A percentile compares a stretch with the other conserved stretches of the same genome.
Conservation (phyloP, 306 rosid genomes). For the Elaeagnus macrophylla region DNA sequence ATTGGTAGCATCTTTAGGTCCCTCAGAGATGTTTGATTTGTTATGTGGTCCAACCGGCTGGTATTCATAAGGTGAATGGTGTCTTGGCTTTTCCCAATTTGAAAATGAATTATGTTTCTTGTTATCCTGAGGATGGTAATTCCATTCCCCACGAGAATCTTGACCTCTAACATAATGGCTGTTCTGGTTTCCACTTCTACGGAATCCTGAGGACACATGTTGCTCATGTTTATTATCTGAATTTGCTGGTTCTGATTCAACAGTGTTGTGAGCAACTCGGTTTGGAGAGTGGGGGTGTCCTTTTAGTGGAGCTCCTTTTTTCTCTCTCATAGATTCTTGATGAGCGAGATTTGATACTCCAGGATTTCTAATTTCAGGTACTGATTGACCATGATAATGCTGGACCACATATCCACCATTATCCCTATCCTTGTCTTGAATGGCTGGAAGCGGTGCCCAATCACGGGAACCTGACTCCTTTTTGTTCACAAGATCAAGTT, state of each 20-base stretch:
- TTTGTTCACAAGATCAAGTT: conserved; percentile 23
- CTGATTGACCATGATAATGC: conserved; percentile 30
- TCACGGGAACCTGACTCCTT: conserved; percentile 27
- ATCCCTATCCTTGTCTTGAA: conserved; percentile 18
- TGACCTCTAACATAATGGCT: conserved; percentile 43
- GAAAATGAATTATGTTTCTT: conserved; percentile 41
- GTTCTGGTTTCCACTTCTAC: conserved; percentile 53
- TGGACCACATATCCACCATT: conserved; percentile 21
- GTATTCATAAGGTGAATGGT: conserved; percentile 55
- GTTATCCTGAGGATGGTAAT: conserved; percentile 41
- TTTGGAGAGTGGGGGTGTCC: conserved; percentile 48
- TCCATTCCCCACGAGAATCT: conserved; percentile 67
- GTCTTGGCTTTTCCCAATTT: conserved; percentile 64
- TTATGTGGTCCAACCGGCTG: conserved; percentile 68
- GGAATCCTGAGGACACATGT: conserved; percentile 43
- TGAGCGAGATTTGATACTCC: conserved; percentile 31
- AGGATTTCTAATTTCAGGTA: conserved; percentile 31
- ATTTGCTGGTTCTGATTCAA: conserved; percentile 34
- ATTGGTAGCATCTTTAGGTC: conserved; percentile 44
- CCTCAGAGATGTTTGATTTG: conserved; percentile 34
- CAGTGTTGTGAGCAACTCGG: conserved; percentile 27
- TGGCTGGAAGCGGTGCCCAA: conserved; percentile 22
- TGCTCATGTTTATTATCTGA: conserved; percentile 54
- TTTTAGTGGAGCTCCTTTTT: conserved; percentile 35
- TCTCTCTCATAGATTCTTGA: conserved; percentile 49